Base-by-base conservation (phyloP, 176 grass and related monocot species). In the Triticum dicoccoides region DNA sequence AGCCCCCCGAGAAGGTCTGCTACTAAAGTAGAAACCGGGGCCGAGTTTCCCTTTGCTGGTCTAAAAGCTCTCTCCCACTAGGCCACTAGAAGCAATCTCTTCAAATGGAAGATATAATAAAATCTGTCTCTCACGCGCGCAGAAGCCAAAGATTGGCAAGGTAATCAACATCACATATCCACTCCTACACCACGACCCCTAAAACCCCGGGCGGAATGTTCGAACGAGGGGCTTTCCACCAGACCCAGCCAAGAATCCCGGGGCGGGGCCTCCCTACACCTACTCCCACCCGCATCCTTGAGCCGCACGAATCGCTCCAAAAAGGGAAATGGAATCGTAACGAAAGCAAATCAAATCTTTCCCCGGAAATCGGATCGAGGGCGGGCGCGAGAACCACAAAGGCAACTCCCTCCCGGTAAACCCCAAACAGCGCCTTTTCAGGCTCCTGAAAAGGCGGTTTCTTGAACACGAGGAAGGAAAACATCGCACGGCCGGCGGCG, bases 221-320 rank as follows among this genome's bases (percentile, higher is more conserved):
- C 63, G 61, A 81, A 88, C 84, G 77, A 77, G 68, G 30, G 38
- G 76, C 86, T 91, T 91, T 88, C 51, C 89, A 85, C 86, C 86
- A 77, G 85, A 88, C 82, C 63, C 62, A 61, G 18, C 69, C 51
- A 42, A 38, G 58, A 83, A 83, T 63, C 38, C 30, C 51, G 51
- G 51, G 51, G 51, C 39, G 62, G 59, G 82, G 32, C 77, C 81
- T 80, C 77, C 63, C 38, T 52, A 56, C 77, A 85, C 86, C 85
- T 81, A 88, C 47, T 72, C 77, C 51, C 77, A 77, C 76, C 70
- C 63, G 61, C 81, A 80, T 15, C 72, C 49, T 83, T 47, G 69
- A 39, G 77, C 86, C 82, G 44, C 71, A 69, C 66, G 52, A 65
- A 88, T 85, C 82, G 65, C 39, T 91, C 74, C 27, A 41, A 58